Conservation (phyloP, 1,284 basidiomycete species). For the Microstroma glucosiphilum region DNA sequence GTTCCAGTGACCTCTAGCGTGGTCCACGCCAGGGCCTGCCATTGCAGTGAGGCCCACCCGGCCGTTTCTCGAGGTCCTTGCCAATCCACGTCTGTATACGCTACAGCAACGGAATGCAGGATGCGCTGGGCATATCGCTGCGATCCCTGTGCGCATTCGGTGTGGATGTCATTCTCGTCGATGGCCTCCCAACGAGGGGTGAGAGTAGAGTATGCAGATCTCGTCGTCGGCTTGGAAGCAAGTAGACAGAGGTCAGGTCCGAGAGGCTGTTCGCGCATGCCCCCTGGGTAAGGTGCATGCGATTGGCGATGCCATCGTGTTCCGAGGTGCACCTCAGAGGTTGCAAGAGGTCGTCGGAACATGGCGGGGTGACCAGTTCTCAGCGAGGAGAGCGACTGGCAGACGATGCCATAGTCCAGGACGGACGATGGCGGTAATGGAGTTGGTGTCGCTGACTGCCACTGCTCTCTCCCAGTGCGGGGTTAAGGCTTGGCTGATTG, state of each 20-base stretch:
- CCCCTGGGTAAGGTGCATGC: not conserved
- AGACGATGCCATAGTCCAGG: too few species aligned
- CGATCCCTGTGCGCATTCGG: not conserved
- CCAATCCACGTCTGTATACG: constrained; percentile 23
- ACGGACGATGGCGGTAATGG: too few species aligned
- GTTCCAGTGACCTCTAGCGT: constrained; percentile 16
- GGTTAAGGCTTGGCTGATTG: too few species aligned
- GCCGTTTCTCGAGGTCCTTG: constrained; percentile 20
- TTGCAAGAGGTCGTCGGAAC: too few species aligned
- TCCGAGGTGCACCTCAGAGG: too few species aligned
- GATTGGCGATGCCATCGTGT: too few species aligned
- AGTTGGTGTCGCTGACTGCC: too few species aligned
- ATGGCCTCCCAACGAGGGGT: too few species aligned
- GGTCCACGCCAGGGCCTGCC: constrained; percentile 24
- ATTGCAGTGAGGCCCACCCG: constrained; percentile 28
- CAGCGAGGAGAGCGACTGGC: too few species aligned
- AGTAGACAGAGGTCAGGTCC: not conserved
- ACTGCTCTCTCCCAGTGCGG: too few species aligned
- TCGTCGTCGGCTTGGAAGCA: too few species aligned
- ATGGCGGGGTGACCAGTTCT: too few species aligned
- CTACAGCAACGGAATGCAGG: constrained; percentile 17
- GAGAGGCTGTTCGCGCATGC: constrained; percentile 1
- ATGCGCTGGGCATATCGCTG: not conserved
- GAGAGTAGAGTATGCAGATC: not conserved
- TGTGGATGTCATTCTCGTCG: not conserved